These are phyloP conservation scores for Akebia trifoliata DNA, from an alignment of 164 flowering plant species.

Conservation along the genomic window DNA sequence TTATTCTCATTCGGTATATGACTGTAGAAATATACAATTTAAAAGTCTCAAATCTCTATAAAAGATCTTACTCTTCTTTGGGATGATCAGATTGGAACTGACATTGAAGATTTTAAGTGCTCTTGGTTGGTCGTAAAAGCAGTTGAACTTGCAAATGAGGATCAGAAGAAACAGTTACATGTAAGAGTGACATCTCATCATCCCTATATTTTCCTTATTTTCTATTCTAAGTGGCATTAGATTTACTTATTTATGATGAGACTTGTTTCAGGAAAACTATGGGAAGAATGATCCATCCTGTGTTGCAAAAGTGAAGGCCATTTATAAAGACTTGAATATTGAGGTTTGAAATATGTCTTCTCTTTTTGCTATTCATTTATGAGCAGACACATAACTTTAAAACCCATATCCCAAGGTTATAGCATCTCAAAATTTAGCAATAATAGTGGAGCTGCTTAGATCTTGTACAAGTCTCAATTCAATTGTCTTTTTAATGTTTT, in stretches of 20 bases:
- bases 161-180: slow-evolving; percentile 63
- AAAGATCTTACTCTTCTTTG: slow-evolving; percentile 3
- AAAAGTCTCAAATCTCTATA: slow-evolving; percentile 1
- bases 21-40: not conserved
- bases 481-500: not conserved
- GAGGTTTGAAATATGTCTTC: slow-evolving; percentile 38
- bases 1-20: not conserved
- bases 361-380: too few relatives aligned
- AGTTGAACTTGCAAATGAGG: slow-evolving; percentile 59
- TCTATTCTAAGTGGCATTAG: not conserved
- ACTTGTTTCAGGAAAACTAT: slow-evolving; percentile 67
- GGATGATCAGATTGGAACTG: slow-evolving; percentile 84
- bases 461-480: too few relatives aligned
- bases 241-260: slow-evolving; percentile 11
- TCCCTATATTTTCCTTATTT: not conserved
- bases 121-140: slow-evolving; percentile 99
- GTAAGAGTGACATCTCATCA: slow-evolving; percentile 31
- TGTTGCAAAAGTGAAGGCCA: slow-evolving; percentile 75
- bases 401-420: too few relatives aligned
- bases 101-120: slow-evolving; percentile 96
- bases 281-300: slow-evolving; percentile 58
- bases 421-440: too few relatives aligned
- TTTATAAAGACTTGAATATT: slow-evolving; percentile 69
- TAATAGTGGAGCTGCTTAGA: too few relatives aligned
- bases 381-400: too few relatives aligned